These are phyloP conservation scores for Neonectria hederae DNA, from an alignment of 2,329 filamentous ascomycete species.

Conservation along the genomic window DNA sequence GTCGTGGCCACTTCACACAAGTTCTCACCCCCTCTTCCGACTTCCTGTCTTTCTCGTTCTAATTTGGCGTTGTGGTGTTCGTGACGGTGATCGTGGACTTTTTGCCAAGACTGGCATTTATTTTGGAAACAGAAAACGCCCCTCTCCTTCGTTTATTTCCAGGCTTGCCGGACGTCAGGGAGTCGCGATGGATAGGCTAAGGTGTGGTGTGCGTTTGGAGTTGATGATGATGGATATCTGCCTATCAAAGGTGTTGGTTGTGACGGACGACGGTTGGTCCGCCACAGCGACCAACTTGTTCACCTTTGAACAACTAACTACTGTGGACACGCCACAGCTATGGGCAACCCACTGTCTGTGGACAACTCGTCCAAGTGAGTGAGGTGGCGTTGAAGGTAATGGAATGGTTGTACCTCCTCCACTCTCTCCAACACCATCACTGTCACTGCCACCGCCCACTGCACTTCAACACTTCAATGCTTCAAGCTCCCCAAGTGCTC, in stretches of 20 bases:
- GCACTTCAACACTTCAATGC: too few species aligned
- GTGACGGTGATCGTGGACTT: slow-evolving; percentile 31
- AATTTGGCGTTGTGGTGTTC: neutral
- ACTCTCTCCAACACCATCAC: neutral
- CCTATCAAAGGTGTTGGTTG: neutral
- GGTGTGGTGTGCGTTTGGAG: slow-evolving; percentile 7
- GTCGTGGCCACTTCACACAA: slow-evolving; percentile 33
- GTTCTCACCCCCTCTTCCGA: slow-evolving; percentile 16
- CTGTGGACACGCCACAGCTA: too few species aligned
- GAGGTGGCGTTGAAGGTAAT: neutral
- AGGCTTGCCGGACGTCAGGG: neutral
- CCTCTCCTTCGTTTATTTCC: slow-evolving; percentile 1
- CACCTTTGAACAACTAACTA: too few species aligned
- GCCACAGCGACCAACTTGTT: neutral
- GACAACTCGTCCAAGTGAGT: neutral
- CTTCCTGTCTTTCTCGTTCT: slow-evolving; percentile 16
- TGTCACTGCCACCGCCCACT: neutral
- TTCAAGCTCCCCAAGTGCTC: neutral
- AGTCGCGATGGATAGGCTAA: slow-evolving; percentile 2
- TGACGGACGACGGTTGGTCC: neutral
- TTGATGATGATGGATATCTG: slow-evolving; percentile 6
- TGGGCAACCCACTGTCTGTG: too few species aligned
- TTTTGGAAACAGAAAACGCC: slow-evolving; percentile 14
- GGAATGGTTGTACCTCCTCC: neutral
- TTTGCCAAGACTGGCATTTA: slow-evolving; percentile 11